Evolutionary conservation across 164 flowering plant species (phyloP), one percentile per base, ranked within the genome.

Genomic region (Hamamelis virginiana): DNA sequence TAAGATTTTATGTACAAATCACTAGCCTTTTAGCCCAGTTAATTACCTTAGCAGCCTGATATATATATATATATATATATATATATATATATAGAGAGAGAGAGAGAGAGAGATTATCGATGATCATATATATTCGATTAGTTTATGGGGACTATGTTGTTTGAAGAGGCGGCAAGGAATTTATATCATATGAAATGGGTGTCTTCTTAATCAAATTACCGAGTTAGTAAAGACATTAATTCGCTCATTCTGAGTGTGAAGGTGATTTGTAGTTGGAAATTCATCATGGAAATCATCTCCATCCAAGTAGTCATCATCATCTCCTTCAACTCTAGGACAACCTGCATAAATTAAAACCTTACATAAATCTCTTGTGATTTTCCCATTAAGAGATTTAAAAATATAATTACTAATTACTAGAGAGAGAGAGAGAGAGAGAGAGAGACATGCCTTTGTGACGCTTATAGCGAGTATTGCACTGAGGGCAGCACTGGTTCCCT

Each of bases 381-480:
- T 33, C 6, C 41, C 41, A 33, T 33, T 33, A 6, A 33, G 41
- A 33, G 41, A 33, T 2, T 33, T n/a, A 6, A 33, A 33, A 33
- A 33, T 33, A 6, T 33, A 33, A 33, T 33, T 33, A 33, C 4
- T 33, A 33, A 0, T 57, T 46, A n/a, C n/a, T n/a, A n/a, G n/a
- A n/a, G n/a, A n/a, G n/a, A 5, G 19, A 55, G 26, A 25, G n/a
- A n/a, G 14, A 25, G 11, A 3, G n/a, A 89, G 41, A 33, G 41
- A 2, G 6, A 2, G 6, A 33, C 6, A 2, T 2, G 6, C 96
- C 96, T 87, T 82, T 92, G 71, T 92, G 96, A 27, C 91, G 93
- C 78, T 91, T 91, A 63, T 91, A 90, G 75, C 89, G 97, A 66
- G 88, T 83, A 78, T 87, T 86, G 80, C 97, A 92, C 72, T 89